Evolutionary conservation across 768 basidiomycete species (phyloP).

Genomic region (Termitomyces sp.): DNA sequence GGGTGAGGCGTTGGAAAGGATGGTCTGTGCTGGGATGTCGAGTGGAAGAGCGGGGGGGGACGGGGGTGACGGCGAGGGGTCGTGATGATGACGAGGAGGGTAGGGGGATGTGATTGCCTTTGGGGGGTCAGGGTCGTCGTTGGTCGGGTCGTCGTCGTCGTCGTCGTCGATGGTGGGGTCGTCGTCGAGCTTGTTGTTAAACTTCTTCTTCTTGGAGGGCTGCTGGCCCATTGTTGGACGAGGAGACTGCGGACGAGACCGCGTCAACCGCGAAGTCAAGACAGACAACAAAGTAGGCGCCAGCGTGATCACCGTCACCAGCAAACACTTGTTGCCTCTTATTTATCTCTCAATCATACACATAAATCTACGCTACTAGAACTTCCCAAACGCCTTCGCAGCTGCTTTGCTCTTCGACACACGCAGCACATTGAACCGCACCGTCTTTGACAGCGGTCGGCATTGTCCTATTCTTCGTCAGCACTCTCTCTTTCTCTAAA

Average conservation of each 20-base stretch:
- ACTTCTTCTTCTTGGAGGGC: constrained; percentile 76
- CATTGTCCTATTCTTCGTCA: constrained; percentile 71
- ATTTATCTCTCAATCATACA: constrained; percentile 10
- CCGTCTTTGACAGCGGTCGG: constrained; percentile 97
- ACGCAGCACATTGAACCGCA: constrained; percentile 98
- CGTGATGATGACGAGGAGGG: constrained; percentile 26
- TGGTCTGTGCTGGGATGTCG: constrained; percentile 83
- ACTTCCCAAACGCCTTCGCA: constrained; percentile 91
- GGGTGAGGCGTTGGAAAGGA: constrained; percentile 65
- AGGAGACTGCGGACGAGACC: constrained; percentile 69
- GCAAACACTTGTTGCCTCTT: constrained; percentile 13
- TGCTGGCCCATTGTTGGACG: constrained; percentile 83
- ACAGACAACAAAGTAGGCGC: constrained; percentile 78
- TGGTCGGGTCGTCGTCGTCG: constrained; percentile 27
- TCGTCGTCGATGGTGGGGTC: constrained; percentile 39
- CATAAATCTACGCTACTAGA: constrained; percentile 33
- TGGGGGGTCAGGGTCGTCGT: constrained; percentile 22
- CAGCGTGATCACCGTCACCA: constrained; percentile 42
- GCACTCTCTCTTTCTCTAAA: too few relatives aligned
- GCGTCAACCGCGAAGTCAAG: constrained; percentile 64
- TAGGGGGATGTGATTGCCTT: constrained; percentile 22
- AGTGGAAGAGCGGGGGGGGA: constrained; percentile 46
- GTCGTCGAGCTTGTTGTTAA: constrained; percentile 63
- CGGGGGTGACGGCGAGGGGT: constrained; percentile 28
- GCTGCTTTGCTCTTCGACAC: constrained; percentile 92